Percentiles rank a stretch among this genome's conserved stretches.
Conservation (phyloP, 2,329 filamentous ascomycete genomes). For the Cytospora paraplurivora region DNA sequence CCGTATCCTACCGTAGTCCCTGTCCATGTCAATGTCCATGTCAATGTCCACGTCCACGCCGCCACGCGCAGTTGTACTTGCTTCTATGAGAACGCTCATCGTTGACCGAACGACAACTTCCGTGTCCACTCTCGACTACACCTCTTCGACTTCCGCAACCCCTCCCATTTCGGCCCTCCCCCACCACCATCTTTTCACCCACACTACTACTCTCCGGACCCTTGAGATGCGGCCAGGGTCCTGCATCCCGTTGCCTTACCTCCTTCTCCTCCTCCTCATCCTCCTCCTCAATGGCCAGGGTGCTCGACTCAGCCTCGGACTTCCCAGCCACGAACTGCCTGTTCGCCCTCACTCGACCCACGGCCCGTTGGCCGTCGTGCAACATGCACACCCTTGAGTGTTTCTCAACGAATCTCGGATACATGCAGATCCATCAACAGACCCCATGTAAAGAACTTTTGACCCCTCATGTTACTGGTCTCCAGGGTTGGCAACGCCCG, state of each 20-base stretch:
- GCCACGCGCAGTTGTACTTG: no score
- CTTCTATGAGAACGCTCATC: no score
- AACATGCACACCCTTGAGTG: background rate
- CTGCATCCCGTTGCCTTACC: background rate
- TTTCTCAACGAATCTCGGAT: background rate
- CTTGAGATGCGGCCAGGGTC: conserved; percentile 2
- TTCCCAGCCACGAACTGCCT: background rate
- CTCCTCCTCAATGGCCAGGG: background rate
- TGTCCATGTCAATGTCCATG: no score
- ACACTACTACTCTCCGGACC: conserved; percentile 9
- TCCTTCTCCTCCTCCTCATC: background rate
- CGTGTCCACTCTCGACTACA: no score
- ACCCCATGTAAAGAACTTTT: conserved; percentile 1
- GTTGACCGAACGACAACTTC: no score
- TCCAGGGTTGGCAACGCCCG: conserved; percentile 4
- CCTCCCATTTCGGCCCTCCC: background rate
- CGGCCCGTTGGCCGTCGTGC: background rate
- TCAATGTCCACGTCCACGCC: no score
- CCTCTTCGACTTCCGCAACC: no score
- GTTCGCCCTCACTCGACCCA: background rate
- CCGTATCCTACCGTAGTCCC: no score
- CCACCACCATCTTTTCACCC: background rate
- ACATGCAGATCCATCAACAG: conserved; percentile 4
- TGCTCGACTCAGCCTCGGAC: background rate
- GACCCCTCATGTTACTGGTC: conserved; percentile 1